Conservation (phyloP, 495 filamentous ascomycete genomes). For the Jackrogersella multiformis region DNA sequence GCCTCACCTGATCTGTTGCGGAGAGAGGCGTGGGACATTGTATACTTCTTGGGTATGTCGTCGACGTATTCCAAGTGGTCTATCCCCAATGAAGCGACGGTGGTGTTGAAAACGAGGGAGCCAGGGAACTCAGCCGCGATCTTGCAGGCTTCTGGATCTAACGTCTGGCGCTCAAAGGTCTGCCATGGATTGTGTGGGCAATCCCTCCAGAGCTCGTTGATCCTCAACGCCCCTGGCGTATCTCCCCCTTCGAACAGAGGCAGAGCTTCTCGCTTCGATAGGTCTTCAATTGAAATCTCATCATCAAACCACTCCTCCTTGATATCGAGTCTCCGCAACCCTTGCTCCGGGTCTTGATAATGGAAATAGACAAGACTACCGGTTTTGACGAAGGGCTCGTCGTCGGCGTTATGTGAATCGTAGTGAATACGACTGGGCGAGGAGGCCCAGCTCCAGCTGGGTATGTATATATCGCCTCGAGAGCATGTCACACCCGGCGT, state of each 20-base stretch:
- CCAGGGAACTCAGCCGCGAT: neutral
- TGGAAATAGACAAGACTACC: neutral
- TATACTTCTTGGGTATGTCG: neutral
- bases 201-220: neutral
- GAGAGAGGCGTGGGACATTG: neutral
- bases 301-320: neutral
- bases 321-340: neutral
- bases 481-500: neutral
- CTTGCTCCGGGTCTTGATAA: neutral
- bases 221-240: neutral
- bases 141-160: neutral
- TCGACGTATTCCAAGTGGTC: neutral
- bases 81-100: neutral
- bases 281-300: neutral
- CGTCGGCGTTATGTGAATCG: neutral
- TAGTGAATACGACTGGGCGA: constrained; percentile 10
- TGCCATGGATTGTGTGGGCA: neutral
- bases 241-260: neutral
- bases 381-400: neutral
- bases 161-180: neutral
- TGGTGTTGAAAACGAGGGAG: constrained; percentile 1
- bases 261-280: neutral
- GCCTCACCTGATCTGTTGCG: neutral
- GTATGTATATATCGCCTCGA: constrained; percentile 7
- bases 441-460: constrained; percentile 33